These are phyloP conservation scores for Wickerhamomyces rabaulensis DNA, from an alignment of 805 yeast genomes.

Conservation along the genomic window DNA sequence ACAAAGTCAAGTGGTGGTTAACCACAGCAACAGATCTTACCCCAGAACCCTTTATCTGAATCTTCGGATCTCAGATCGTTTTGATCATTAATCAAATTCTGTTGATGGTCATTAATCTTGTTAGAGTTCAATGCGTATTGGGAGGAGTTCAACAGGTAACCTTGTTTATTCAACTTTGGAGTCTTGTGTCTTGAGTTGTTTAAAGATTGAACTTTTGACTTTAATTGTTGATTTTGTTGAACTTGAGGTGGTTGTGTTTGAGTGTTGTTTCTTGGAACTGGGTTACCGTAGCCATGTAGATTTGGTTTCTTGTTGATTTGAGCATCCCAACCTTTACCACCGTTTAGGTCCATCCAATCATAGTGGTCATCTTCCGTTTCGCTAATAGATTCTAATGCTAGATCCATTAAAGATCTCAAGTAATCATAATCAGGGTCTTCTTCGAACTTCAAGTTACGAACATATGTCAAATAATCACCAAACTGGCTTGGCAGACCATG, in stretches of 20 bases:
- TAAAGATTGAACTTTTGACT: conserved; percentile 24
- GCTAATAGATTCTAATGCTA: conserved; percentile 68
- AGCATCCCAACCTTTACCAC: conserved; percentile 95
- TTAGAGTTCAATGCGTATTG: conserved; percentile 22
- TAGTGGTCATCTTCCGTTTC: conserved; percentile 81
- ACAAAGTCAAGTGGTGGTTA: not conserved
- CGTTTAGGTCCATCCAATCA: conserved; percentile 97
- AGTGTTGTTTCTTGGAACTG: conserved; percentile 51
- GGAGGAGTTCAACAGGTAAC: conserved; percentile 22
- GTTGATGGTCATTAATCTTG: conserved; percentile 21
- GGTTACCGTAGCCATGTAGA: conserved; percentile 94
- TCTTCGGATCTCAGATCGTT: conserved; percentile 17
- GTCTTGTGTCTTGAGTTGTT: conserved; percentile 24
- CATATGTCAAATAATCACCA: conserved; percentile 85
- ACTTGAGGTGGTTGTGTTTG: conserved; percentile 22
- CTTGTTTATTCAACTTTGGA: conserved; percentile 20
- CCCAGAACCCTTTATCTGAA: conserved; percentile 22
- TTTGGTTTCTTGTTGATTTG: conserved; percentile 87
- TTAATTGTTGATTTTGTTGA: conserved; percentile 21
- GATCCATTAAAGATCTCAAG: conserved; percentile 69
- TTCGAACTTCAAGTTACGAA: conserved; percentile 85
- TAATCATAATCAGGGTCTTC: conserved; percentile 93
- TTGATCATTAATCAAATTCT: conserved; percentile 20
- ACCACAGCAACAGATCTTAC: conserved; percentile 23
- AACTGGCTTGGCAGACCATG: conserved; percentile 74